Evolutionary conservation across 257 asterid species (phyloP).

Genomic region (Lithospermum erythrorhizon): DNA sequence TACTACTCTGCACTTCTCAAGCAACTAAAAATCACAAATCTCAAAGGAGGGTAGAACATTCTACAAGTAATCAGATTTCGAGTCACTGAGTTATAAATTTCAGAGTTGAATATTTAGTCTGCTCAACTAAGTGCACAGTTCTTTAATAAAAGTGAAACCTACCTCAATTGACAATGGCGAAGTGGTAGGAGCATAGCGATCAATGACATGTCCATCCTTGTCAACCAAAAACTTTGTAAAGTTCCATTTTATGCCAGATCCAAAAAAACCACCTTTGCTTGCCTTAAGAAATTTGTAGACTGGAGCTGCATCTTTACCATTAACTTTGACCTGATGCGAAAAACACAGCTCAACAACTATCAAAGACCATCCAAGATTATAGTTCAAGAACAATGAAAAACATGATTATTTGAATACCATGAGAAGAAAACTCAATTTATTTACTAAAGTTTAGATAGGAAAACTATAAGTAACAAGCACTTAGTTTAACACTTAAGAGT

Average conservation of each 20-base stretch:
- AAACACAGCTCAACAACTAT: background rate
- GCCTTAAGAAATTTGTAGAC: constrained; percentile 72
- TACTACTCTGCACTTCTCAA: background rate
- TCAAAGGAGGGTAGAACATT: background rate
- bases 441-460: background rate
- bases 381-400: background rate
- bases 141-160: constrained; percentile 5
- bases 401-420: background rate
- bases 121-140: background rate
- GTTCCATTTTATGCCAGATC: constrained; percentile 83
- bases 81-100: background rate
- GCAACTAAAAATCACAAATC: background rate
- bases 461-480: too few relatives aligned
- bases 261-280: constrained; percentile 44
- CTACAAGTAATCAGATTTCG: background rate
- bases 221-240: constrained; percentile 86
- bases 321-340: constrained; percentile 56
- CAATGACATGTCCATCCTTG: constrained; percentile 63
- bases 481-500: too few relatives aligned
- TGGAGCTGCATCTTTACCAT: constrained; percentile 60
- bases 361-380: background rate
- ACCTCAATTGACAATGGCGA: constrained; percentile 75
- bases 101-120: background rate
- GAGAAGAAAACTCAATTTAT: background rate
- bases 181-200: constrained; percentile 57